A percentile compares a stretch with the other conserved stretches of the same genome.
Evolutionary conservation across 176 grass and related monocot genomes (phyloP).

Genomic region (Poa annua): DNA sequence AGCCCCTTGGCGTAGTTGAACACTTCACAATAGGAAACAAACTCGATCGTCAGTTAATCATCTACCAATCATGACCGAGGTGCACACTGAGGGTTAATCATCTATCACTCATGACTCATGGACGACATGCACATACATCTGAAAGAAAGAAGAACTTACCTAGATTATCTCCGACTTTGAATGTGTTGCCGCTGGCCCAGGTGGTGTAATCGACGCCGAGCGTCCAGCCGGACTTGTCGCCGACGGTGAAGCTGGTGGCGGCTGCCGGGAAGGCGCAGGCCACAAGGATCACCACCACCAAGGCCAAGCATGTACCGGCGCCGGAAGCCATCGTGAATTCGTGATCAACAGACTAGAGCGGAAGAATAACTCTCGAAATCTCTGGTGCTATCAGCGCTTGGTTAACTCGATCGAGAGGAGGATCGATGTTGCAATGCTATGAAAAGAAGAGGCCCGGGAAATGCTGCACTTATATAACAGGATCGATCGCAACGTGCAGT

Average conservation of each 20-base stretch:
- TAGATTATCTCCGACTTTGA: conserved; percentile 64
- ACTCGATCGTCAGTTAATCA: background rate
- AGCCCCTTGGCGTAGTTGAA: conserved; percentile 65
- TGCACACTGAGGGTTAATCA: background rate
- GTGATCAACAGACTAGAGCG: background rate
- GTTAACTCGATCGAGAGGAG: background rate
- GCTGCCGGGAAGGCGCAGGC: conserved; percentile 31
- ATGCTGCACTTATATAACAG: conserved; percentile 49
- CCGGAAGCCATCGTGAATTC: conserved; percentile 45
- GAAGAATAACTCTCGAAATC: background rate
- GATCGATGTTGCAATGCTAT: background rate
- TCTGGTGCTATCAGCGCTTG: background rate
- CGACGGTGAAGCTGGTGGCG: conserved; percentile 73
- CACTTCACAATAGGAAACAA: conserved; percentile 25
- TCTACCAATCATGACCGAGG: background rate
- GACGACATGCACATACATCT: background rate
- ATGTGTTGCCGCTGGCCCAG: conserved; percentile 64
- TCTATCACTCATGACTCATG: background rate
- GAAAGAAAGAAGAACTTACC: conserved; percentile 25
- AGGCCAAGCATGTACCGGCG: conserved; percentile 5
- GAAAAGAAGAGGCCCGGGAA: conserved; percentile 26
- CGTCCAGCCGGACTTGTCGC: conserved; percentile 75
- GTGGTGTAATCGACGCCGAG: conserved; percentile 68
- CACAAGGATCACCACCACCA: conserved; percentile 52
- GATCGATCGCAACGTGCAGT: conserved; percentile 23